Percentiles rank a stretch among this genome's conserved stretches.
Conservation (phyloP, 225 moss, liverwort and hornwort genomes). For the Antitrichia curtipendula region DNA sequence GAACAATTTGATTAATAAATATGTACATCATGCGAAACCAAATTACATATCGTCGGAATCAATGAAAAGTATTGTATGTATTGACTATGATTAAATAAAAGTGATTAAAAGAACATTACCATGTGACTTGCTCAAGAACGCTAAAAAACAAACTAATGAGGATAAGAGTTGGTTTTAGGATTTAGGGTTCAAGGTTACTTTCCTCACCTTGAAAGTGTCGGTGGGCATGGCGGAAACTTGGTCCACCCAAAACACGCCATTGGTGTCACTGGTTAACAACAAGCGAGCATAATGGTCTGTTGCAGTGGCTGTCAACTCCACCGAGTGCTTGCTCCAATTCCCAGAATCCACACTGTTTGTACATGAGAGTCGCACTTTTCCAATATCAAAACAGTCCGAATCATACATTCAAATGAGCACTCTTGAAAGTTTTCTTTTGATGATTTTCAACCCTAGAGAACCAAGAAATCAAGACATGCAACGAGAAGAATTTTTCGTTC, state of each 20-base stretch:
- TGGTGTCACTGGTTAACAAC: conserved; percentile 37
- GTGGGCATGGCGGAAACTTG: conserved; percentile 86
- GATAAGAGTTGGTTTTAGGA: not conserved
- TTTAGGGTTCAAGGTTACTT: not conserved
- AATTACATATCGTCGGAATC: not conserved
- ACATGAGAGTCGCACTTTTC: not conserved
- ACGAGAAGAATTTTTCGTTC: not conserved
- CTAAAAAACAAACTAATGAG: too few relatives aligned
- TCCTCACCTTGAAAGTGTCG: conserved; percentile 73
- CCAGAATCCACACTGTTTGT: not conserved
- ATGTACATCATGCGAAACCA: rapidly evolving
- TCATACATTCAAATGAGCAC: not conserved
- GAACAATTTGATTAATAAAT: not conserved
- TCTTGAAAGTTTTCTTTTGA: not conserved
- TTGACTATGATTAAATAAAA: not conserved
- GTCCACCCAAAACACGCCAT: conserved; percentile 77
- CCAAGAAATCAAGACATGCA: not conserved
- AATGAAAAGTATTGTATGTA: not conserved
- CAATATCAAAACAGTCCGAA: not conserved
- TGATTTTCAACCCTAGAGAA: not conserved
- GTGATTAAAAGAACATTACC: not conserved
- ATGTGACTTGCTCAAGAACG: not conserved
- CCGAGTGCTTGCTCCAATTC: conserved; percentile 28
- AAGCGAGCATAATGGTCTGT: conserved; percentile 60
- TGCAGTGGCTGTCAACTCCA: conserved; percentile 39